phyloP scores from a whole-genome alignment of 2,329 filamentous ascomycete species.

The Monosporascus sp. region DNA sequence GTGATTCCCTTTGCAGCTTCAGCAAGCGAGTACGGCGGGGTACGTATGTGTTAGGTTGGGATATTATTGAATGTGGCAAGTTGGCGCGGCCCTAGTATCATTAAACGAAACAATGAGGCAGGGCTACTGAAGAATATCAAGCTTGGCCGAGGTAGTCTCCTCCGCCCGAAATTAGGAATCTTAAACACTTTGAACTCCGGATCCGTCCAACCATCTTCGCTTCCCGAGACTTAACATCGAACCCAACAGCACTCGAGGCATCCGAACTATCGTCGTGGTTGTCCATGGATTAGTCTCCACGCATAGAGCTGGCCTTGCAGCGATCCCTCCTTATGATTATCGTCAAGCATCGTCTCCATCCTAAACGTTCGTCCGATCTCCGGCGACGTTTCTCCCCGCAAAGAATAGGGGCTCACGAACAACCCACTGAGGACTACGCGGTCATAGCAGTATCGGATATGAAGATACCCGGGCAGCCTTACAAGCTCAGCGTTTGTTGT shows the following conservation, averaged over 20 bases:
- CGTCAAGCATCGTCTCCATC: not conserved
- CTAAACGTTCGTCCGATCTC: constrained; percentile 11
- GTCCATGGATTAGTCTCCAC: not conserved
- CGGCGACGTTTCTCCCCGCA: not conserved
- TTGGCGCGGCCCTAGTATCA: not conserved
- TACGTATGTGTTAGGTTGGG: not conserved
- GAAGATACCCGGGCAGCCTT: no score
- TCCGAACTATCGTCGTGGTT: not conserved
- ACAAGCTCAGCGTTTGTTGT: no score
- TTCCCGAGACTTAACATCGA: no score
- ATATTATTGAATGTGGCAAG: not conserved
- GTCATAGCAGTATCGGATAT: no score
- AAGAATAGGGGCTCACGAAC: not conserved
- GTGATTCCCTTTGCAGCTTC: not conserved
- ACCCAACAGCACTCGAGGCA: not conserved
- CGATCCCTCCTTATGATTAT: not conserved
- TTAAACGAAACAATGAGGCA: not conserved
- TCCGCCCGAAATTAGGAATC: no score
- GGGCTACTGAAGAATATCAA: no score
- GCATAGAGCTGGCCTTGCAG: not conserved
- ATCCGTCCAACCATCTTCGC: no score
- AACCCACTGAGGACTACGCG: no score
- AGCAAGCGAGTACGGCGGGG: not conserved
- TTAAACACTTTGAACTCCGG: no score
- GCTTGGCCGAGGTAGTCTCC: no score